A percentile compares a stretch with the other conserved stretches of the same genome.
These are phyloP conservation scores for Fermentozyma sake DNA, from an alignment of 1,139 yeast genomes.

Conservation along the genomic window DNA sequence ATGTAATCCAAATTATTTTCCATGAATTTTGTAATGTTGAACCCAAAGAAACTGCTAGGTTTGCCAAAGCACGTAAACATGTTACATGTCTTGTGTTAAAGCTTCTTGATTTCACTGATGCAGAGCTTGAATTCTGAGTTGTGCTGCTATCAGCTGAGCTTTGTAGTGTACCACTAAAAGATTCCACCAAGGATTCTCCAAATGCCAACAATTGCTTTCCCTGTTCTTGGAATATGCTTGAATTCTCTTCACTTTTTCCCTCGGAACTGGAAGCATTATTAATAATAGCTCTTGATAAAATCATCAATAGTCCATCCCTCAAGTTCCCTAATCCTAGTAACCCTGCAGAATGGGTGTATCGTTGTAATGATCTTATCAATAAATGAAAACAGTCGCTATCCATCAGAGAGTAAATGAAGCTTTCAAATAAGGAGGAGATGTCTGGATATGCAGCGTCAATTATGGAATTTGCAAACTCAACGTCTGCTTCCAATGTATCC, in stretches of 20 bases:
- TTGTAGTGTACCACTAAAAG: slow-evolving; percentile 37
- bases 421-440: slow-evolving; percentile 43
- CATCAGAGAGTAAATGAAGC: slow-evolving; percentile 58
- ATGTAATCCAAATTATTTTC: slow-evolving; percentile 60
- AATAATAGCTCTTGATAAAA: slow-evolving; percentile 54
- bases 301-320: slow-evolving; percentile 55
- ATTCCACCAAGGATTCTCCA: slow-evolving; percentile 61
- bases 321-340: slow-evolving; percentile 52
- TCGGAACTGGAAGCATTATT: slow-evolving; percentile 27
- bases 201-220: slow-evolving; percentile 42
- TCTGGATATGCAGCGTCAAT: slow-evolving; percentile 43
- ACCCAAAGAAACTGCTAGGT: slow-evolving; percentile 76
- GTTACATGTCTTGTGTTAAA: slow-evolving; percentile 62
- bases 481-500: slow-evolving; percentile 27
- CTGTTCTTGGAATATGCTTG: slow-evolving; percentile 18
- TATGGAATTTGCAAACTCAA: slow-evolving; percentile 36
- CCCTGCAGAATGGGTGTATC: slow-evolving; percentile 78
- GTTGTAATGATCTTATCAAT: slow-evolving; percentile 69
- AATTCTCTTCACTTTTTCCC: slow-evolving; percentile 2
- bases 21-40: slow-evolving; percentile 65
- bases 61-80: slow-evolving; percentile 74
- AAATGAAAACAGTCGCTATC: slow-evolving; percentile 65
- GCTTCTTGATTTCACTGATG: slow-evolving; percentile 18
- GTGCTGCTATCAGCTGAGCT: slow-evolving; percentile 1
- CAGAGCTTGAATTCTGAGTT: slow-evolving; percentile 1